These are phyloP conservation scores for Malus hybrid DNA, from an alignment of 331 rosid genomes.

Conservation along the genomic window DNA sequence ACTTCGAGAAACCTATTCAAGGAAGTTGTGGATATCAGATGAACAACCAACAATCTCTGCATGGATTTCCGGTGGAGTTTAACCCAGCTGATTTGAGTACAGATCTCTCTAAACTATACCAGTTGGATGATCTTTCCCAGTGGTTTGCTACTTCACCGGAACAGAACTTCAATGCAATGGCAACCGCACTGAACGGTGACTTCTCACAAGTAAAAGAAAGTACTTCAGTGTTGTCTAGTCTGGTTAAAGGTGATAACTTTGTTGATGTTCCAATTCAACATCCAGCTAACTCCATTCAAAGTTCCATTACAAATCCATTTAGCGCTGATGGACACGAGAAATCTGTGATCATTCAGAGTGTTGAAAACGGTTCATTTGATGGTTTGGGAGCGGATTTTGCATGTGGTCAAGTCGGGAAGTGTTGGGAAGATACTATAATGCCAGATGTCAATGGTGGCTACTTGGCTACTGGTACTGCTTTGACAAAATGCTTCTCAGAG, in stretches of 20 bases:
- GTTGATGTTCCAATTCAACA: conserved; percentile 18
- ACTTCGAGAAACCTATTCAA: conserved; percentile 17
- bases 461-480: conserved; percentile 19
- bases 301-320: conserved; percentile 18
- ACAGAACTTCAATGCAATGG: conserved; percentile 20
- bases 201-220: conserved; percentile 33
- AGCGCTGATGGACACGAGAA: conserved; percentile 27
- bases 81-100: conserved; percentile 30
- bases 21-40: conserved; percentile 16
- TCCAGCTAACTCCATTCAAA: conserved; percentile 17
- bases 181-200: conserved; percentile 23
- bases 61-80: conserved; percentile 27
- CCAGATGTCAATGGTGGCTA: conserved; percentile 24
- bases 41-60: conserved; percentile 22
- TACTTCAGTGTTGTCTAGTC: conserved; percentile 27
- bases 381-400: conserved; percentile 26
- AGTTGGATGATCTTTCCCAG: conserved; percentile 53
- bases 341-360: conserved; percentile 11
- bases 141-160: conserved; percentile 51
- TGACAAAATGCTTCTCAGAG: conserved; percentile 37
- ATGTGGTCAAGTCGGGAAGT: conserved; percentile 22
- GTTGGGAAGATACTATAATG: conserved; percentile 35
- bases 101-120: conserved; percentile 33
- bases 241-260: conserved; percentile 18
- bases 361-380: neutral